phyloP scores from a whole-genome alignment of 768 basidiomycete species.

The Tulasnella calospora region DNA sequence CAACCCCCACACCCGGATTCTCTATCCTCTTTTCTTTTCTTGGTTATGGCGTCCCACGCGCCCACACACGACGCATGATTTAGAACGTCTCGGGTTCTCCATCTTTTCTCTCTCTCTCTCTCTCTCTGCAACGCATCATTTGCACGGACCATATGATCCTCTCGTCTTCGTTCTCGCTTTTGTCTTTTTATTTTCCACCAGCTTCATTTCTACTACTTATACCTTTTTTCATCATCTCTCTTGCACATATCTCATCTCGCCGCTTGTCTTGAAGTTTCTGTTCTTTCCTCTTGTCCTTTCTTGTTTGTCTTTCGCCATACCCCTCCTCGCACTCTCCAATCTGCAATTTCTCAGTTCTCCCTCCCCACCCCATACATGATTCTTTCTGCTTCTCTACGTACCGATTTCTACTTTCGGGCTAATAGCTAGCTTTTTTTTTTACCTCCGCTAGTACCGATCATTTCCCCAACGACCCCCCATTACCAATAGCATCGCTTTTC shows the following conservation, averaged over 20 bases:
- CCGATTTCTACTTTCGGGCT: not conserved
- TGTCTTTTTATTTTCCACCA: not conserved
- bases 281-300: not conserved
- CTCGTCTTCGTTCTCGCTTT: not conserved
- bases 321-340: not conserved
- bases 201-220: not conserved
- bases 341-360: not conserved
- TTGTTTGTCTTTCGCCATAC: not conserved
- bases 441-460: not conserved
- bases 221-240: not conserved
- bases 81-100: not conserved
- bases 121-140: not conserved
- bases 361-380: not conserved
- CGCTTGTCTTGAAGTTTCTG: not conserved
- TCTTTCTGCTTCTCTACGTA: not conserved
- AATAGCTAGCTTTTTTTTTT: not conserved
- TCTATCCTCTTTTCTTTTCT: not conserved
- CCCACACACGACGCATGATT: not conserved
- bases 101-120: not conserved
- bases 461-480: not conserved
- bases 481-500: not conserved
- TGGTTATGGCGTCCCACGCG: not conserved
- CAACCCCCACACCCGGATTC: not conserved
- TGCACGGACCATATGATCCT: not conserved
- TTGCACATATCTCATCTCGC: not conserved